Conservation (phyloP, 23 red algal species). For the Cyanidiococcus yangmingshanensis region DNA sequence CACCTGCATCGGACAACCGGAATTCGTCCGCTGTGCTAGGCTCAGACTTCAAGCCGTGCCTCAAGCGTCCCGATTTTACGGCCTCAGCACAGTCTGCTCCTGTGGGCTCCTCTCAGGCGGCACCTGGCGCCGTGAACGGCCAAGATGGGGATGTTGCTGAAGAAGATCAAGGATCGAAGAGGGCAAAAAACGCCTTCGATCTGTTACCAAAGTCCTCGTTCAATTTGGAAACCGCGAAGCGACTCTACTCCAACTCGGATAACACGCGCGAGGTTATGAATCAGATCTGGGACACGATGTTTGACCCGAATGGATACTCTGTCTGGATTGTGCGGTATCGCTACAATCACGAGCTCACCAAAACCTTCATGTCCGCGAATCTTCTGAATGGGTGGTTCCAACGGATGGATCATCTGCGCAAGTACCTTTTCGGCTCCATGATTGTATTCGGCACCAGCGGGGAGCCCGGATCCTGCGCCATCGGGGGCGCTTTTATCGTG, state of each 20-base stretch:
- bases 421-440: conserved; percentile 40
- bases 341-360: conserved; percentile 40
- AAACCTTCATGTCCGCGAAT: conserved; percentile 48
- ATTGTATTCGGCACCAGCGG: conserved; percentile 34
- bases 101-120: no score
- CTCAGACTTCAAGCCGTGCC: conserved; percentile 31
- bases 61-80: conserved; percentile 1
- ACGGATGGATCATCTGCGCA: conserved; percentile 36
- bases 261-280: conserved; percentile 29
- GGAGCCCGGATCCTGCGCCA: conserved; percentile 19
- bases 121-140: neutral
- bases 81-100: neutral
- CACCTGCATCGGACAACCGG: conserved; percentile 28
- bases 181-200: conserved; percentile 26
- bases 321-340: conserved; percentile 29
- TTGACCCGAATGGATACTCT: conserved; percentile 29
- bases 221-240: conserved; percentile 35
- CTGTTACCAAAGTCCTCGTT: conserved; percentile 20
- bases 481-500: conserved; percentile 32
- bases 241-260: conserved; percentile 42
- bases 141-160: neutral
- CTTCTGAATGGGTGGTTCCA: conserved; percentile 49
- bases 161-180: conserved; percentile 3
- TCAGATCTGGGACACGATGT: conserved; percentile 25
- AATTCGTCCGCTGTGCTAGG: conserved; percentile 35